Evolutionary conservation across 2,329 filamentous ascomycete species (phyloP).

Genomic region (Monosporascus sp.): DNA sequence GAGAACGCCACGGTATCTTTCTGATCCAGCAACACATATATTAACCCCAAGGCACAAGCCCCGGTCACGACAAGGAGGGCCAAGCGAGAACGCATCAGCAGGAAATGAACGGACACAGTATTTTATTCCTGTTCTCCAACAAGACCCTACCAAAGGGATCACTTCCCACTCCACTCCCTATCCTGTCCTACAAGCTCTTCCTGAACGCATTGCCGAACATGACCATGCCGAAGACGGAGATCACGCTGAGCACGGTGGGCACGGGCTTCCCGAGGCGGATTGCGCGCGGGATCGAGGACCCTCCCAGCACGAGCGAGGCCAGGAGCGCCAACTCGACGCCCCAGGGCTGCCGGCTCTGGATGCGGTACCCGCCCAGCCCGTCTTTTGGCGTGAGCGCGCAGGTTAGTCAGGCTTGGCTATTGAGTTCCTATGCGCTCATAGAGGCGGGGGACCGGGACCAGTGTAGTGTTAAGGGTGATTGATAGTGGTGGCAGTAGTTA

Average conservation of each 20-base stretch:
- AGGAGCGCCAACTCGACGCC: conserved; percentile 85
- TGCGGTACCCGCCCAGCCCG: conserved; percentile 73
- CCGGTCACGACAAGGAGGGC: no score
- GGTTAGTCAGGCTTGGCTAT: conserved; percentile 1
- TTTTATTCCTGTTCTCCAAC: not conserved
- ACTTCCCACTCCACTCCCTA: not conserved
- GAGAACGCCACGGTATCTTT: no score
- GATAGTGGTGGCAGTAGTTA: not conserved
- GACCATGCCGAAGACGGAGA: conserved; percentile 73
- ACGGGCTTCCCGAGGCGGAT: conserved; percentile 80
- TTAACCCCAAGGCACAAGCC: no score
- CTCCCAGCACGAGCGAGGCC: conserved; percentile 78
- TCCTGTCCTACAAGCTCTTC: conserved; percentile 29
- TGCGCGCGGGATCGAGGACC: conserved; percentile 79
- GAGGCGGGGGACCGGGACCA: not conserved
- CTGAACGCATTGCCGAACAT: conserved; percentile 70
- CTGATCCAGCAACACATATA: no score
- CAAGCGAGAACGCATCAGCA: no score
- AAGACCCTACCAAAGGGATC: not conserved
- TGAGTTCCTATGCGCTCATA: not conserved
- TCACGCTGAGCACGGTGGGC: conserved; percentile 69
- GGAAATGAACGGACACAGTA: no score
- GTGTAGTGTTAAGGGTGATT: not conserved
- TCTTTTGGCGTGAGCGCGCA: conserved; percentile 38
- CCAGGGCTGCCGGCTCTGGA: conserved; percentile 69